Evolutionary conservation across 371 early-diverging fungal species (phyloP), one percentile per base, ranked within the genome.

Genomic region (Funneliformis caledonium): DNA sequence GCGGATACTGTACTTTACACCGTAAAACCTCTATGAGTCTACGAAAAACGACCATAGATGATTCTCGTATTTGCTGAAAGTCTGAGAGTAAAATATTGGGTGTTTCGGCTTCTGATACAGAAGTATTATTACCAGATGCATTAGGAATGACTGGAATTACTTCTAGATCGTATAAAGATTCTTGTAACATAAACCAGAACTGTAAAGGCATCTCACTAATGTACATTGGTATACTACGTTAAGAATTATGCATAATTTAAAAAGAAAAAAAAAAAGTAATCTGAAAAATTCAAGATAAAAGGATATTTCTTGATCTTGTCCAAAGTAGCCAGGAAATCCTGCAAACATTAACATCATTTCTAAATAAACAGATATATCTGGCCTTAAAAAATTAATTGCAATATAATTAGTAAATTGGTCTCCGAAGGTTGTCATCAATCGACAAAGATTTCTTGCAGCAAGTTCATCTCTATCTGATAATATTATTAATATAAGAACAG

Each of bases 131-230:
- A 11, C 83, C 81, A 6, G 78, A 84, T 16, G 85, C 88, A 37
- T 37, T 37, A 7, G 72, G 65, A 52, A 83, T 84, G 43, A 83
- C 50, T 43, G 65, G 65, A 31, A 78, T 69, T 33, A 81, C 61
- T 19, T 82, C 85, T 47, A 85, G 81, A 64, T 89, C 90, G 69
- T 85, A 87, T 45, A 93, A 77, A 0, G 93, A 88, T 74, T 94
- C 94, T 82, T 94, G 93, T 42, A 93, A 82, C 62, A 90, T 83
- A 61, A 89, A 92, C 94, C 94, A 94, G 76, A 93, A 91, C 78
- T 91, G 90, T 42, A 94, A 88, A 2, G 94, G 88, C 65, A 91
- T 87, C 45, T 92, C 94, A 73, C 92, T 90, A 72, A 92, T 80
- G 37, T 79, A 68, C 16, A 48, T 76, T 22, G 10, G 37, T n/a